A percentile compares a stretch with the other conserved stretches of the same genome.
Evolutionary conservation across 2,329 filamentous ascomycete species (phyloP).

Genomic region (Blastomyces emzantsi): DNA sequence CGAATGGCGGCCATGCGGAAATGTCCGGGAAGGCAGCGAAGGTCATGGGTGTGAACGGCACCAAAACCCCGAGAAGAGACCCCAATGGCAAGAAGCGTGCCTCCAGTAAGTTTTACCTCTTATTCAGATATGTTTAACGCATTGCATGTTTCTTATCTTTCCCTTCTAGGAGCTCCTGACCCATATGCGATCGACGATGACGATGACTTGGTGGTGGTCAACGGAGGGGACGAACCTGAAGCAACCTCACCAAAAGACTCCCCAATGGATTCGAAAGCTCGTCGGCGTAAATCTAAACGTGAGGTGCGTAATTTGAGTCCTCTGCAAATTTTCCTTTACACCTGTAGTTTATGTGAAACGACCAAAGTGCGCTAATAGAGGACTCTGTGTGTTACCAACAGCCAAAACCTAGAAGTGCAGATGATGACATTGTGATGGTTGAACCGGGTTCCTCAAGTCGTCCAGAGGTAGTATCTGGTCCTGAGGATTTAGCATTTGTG

Average conservation of each 20-base stretch:
- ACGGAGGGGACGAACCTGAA: constrained; percentile 36
- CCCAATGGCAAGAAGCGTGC: neutral
- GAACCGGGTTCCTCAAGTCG: constrained; percentile 41
- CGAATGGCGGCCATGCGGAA: constrained; percentile 57
- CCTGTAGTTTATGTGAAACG: neutral
- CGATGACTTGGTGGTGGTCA: constrained; percentile 53
- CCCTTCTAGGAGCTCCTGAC: constrained; percentile 34
- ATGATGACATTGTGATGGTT: constrained; percentile 48
- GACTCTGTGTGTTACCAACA: constrained; percentile 17
- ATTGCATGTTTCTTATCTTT: neutral
- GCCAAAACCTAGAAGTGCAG: constrained; percentile 27
- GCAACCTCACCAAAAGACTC: constrained; percentile 26
- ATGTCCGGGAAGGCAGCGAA: constrained; percentile 70
- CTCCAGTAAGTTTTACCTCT: constrained; percentile 6
- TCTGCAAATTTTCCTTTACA: neutral
- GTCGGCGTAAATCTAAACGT: constrained; percentile 30
- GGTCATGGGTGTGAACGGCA: constrained; percentile 54
- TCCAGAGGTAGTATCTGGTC: constrained; percentile 37
- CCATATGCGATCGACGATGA: constrained; percentile 58
- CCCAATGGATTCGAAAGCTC: constrained; percentile 24
- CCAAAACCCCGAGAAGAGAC: constrained; percentile 38
- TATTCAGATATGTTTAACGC: neutral
- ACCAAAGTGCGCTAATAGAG: constrained; percentile 13
- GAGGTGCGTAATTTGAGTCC: constrained; percentile 24
- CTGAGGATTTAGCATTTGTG: constrained; percentile 45